Evolutionary conservation across 139 green algal genomes (phyloP).

Genomic region (Micractinium conductrix): DNA sequence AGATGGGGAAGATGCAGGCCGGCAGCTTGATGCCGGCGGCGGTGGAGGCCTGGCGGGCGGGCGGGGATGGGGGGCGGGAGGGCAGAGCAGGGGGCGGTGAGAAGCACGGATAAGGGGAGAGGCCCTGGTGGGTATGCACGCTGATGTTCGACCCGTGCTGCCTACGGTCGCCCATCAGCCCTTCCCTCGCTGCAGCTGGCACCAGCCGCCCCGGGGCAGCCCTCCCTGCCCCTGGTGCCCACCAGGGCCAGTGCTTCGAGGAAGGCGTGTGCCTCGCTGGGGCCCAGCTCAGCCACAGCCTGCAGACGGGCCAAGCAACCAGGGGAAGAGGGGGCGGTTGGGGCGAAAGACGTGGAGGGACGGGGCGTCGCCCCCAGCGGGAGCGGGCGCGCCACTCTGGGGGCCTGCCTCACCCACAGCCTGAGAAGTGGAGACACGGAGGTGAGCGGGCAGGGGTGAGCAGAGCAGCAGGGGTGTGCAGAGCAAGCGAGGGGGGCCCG

Average conservation of each 20-base stretch:
- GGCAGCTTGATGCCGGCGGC: neutral
- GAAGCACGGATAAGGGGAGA: neutral
- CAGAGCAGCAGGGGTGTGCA: too few relatives aligned
- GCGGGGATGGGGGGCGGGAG: neutral
- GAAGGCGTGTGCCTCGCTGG: neutral
- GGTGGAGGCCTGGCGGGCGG: neutral
- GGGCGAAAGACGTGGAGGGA: neutral
- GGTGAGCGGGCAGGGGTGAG: neutral
- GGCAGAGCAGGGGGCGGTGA: neutral
- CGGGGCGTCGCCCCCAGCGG: too few relatives aligned
- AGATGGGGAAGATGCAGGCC: constrained; percentile 17
- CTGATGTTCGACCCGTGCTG: too few relatives aligned
- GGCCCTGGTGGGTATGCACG: neutral
- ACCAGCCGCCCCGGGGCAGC: too few relatives aligned
- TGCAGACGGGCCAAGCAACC: too few relatives aligned
- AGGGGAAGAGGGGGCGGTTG: too few relatives aligned
- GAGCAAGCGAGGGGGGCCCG: too few relatives aligned
- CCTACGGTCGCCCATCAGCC: too few relatives aligned
- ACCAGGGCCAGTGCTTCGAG: constrained; percentile 1
- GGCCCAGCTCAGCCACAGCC: constrained; percentile 8
- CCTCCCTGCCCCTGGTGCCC: neutral
- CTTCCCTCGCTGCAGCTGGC: too few relatives aligned
- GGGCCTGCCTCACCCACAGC: too few relatives aligned
- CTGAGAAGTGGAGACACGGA: too few relatives aligned
- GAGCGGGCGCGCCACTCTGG: too few relatives aligned